Evolutionary conservation across 805 yeast genomes (phyloP).

Genomic region (Nakazawaea pomicola): DNA sequence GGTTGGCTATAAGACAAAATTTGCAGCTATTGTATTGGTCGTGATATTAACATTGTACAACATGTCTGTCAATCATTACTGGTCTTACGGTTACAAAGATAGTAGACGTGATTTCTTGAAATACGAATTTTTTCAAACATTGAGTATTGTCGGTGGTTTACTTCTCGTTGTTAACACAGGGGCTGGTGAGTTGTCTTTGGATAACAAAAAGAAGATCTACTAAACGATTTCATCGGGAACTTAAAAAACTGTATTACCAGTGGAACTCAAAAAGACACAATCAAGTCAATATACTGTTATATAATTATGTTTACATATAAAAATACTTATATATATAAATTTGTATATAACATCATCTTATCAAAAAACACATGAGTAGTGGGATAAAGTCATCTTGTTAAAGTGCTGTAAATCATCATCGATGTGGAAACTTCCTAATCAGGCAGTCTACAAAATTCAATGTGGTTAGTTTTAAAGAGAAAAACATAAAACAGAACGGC

Average conservation of each 20-base stretch:
- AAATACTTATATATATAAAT: background rate
- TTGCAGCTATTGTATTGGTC: slow-evolving; percentile 71
- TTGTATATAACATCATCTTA: background rate
- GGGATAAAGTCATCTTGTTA: too few relatives aligned
- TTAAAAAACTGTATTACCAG: too few relatives aligned
- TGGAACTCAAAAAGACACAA: too few relatives aligned
- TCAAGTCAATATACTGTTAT: too few relatives aligned
- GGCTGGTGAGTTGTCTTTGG: slow-evolving; percentile 90
- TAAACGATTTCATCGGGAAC: too few relatives aligned
- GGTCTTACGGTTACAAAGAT: slow-evolving; percentile 69
- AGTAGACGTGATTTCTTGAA: slow-evolving; percentile 83
- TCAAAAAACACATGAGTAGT: background rate
- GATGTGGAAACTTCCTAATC: too few relatives aligned
- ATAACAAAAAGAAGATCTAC: slow-evolving; percentile 92
- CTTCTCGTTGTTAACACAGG: slow-evolving; percentile 90
- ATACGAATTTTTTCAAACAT: slow-evolving; percentile 91
- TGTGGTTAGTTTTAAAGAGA: too few relatives aligned
- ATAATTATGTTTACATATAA: background rate
- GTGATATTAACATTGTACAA: slow-evolving; percentile 72
- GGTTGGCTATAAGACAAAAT: slow-evolving; percentile 89
- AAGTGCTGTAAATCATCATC: too few relatives aligned
- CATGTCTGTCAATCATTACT: slow-evolving; percentile 77
- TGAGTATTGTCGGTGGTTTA: slow-evolving; percentile 92
- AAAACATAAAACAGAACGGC: background rate
- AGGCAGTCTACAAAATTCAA: too few relatives aligned